phyloP scores from a whole-genome alignment of 2,329 filamentous ascomycete species.

The Chaetomiaceae sp. region DNA sequence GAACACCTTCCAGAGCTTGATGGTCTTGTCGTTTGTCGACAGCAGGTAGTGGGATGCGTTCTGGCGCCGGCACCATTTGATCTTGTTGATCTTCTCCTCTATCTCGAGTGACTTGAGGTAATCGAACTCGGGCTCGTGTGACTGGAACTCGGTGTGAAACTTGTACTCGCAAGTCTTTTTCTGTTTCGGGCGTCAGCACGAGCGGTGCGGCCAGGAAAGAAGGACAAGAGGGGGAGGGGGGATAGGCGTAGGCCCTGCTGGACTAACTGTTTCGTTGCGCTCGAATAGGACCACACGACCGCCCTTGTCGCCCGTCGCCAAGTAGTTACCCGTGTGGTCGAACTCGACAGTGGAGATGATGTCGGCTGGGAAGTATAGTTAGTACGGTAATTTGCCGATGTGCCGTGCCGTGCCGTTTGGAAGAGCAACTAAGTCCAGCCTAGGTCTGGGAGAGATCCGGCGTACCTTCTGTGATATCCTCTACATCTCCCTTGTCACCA shows the following conservation, averaged over 20 bases:
- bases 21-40: constrained; percentile 99
- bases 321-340: constrained; percentile 84
- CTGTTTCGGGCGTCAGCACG: constrained; percentile 47
- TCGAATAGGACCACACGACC: constrained; percentile 82
- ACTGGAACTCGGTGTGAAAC: constrained; percentile 99
- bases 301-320: constrained; percentile 86
- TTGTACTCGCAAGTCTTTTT: constrained; percentile 99
- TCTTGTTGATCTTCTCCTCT: constrained; percentile 99
- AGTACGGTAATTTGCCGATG: not conserved
- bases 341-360: constrained; percentile 92
- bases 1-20: constrained; percentile 99
- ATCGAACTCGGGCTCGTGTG: constrained; percentile 98
- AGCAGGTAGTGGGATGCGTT: constrained; percentile 98
- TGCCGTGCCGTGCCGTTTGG: not conserved
- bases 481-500: constrained; percentile 98
- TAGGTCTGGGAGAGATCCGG: constrained; percentile 5
- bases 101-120: constrained; percentile 99
- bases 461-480: constrained; percentile 94
- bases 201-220: not conserved
- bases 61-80: constrained; percentile 98
- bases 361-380: constrained; percentile 61
- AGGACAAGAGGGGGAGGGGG: not conserved
- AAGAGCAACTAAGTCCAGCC: not conserved
- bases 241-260: not conserved
- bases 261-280: constrained; percentile 86